These are phyloP conservation scores for Saposhnikovia divaricata DNA, from an alignment of 129 eudicot species.

Conservation along the genomic window DNA sequence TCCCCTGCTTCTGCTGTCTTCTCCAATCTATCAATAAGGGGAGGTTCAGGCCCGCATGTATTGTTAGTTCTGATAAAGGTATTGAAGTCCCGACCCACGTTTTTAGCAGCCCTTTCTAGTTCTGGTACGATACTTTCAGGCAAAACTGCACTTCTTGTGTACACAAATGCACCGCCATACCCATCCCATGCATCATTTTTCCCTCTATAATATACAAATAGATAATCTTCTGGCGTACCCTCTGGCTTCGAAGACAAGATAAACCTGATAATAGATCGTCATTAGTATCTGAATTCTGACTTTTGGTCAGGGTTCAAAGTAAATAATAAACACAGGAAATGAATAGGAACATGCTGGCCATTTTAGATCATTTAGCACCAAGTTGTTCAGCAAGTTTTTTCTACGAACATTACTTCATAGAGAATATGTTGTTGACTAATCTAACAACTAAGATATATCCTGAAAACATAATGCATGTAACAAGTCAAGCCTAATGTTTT, in stretches of 20 bases:
- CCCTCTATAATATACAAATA: slow-evolving; percentile 87
- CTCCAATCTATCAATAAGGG: slow-evolving; percentile 55
- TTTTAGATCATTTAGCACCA: neutral
- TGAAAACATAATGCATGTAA: too few relatives aligned
- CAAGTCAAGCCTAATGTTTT: too few relatives aligned
- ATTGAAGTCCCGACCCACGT: slow-evolving; percentile 66
- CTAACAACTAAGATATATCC: too few relatives aligned
- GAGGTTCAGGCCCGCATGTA: slow-evolving; percentile 89
- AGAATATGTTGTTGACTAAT: too few relatives aligned
- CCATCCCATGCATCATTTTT: slow-evolving; percentile 98
- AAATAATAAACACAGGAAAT: neutral
- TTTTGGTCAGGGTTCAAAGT: neutral
- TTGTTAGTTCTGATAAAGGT: slow-evolving; percentile 59
- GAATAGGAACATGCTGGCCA: neutral
- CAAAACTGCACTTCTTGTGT: slow-evolving; percentile 72
- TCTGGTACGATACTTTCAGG: slow-evolving; percentile 73
- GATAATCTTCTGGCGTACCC: slow-evolving; percentile 68
- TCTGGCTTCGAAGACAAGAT: slow-evolving; percentile 69
- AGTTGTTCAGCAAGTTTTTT: too few relatives aligned
- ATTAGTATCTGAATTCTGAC: neutral
- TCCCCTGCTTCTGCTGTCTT: slow-evolving; percentile 16
- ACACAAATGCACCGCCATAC: slow-evolving; percentile 84
- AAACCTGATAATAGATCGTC: slow-evolving; percentile 41
- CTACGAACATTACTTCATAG: too few relatives aligned
- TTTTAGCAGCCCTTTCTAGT: slow-evolving; percentile 54